Evolutionary conservation across 306 rosid species (phyloP), one percentile per base, ranked within the genome.

Genomic region (Citrullus mucosospermus): DNA sequence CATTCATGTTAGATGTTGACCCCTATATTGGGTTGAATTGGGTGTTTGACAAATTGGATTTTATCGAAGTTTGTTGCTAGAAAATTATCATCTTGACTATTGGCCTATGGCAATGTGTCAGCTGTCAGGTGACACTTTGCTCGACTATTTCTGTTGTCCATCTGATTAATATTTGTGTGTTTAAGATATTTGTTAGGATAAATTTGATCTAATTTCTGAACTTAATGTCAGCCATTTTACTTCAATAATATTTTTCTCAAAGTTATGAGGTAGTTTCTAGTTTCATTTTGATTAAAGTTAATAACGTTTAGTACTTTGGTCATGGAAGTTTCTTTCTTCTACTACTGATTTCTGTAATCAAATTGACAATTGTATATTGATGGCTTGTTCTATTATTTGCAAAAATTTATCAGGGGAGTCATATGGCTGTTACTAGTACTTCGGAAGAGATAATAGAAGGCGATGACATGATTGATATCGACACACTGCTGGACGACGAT

Each of bases 401-500:
- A 61, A 60, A 62, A 72, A 65, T 44, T 62, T 69, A 51, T 77
- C 90, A 91, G 96, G 90, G 66, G 48, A 28, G 74, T 73, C 44
- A 66, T 75, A 80, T 77, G 91, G 85, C 78, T 77, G 60, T 78
- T 81, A 78, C 67, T 61, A 82, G 74, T 70, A 81, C 79, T 80
- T 78, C 92, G 22, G 98, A 88, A 83, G 91, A 87, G 80, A 82
- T 46, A 61, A 61, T 56, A 25, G 90, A 82, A 38, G 85, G 88
- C 60, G 98, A 93, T 82, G 91, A 89, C 62, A 80, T 88, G 84
- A 85, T 91, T 73, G 92, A 91, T 76, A 84, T 91, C 63, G 98
- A 91, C 80, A 79, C 86, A 67, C 87, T 91, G 69, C 78, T 89
- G 86, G 93, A 89, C 48, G 98, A 93, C 44, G 93, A 92, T 6